Percentiles rank a stretch among this genome's conserved stretches.
Evolutionary conservation across 2,329 filamentous ascomycete species (phyloP).

Genomic region (Dissoconium aciculare): DNA sequence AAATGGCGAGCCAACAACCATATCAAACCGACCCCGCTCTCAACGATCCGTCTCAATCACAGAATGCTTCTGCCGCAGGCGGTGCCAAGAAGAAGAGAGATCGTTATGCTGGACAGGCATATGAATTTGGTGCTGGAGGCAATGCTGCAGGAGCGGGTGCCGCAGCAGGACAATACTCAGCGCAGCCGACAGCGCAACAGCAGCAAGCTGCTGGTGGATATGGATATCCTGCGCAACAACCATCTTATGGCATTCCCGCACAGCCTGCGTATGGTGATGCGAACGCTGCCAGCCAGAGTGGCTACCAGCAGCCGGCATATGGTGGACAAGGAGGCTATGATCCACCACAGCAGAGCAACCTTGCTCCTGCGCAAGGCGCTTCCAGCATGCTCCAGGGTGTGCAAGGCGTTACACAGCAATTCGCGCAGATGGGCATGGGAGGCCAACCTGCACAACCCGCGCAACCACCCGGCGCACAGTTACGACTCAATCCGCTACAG

Average conservation of each 20-base stretch:
- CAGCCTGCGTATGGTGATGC: constrained; percentile 19
- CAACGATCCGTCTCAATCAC: constrained; percentile 12
- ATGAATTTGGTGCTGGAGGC: constrained; percentile 77
- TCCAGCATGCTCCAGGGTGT: constrained; percentile 16
- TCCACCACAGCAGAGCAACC: constrained; percentile 52
- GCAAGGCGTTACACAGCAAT: constrained; percentile 63
- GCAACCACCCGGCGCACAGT: constrained; percentile 31
- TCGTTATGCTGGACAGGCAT: constrained; percentile 86
- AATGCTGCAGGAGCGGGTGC: constrained; percentile 42
- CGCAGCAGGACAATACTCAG: constrained; percentile 32
- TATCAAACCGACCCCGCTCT: no score
- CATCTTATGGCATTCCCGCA: constrained; percentile 21
- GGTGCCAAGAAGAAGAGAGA: constrained; percentile 62
- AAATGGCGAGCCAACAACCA: no score
- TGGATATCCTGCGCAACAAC: constrained; percentile 31
- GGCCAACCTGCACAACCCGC: constrained; percentile 31
- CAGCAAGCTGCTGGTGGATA: constrained; percentile 13
- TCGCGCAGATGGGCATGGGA: constrained; percentile 61
- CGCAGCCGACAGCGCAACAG: constrained; percentile 24
- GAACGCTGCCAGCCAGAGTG: constrained; percentile 12
- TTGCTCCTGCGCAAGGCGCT: constrained; percentile 35
- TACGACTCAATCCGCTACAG: constrained; percentile 69
- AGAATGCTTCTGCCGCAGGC: constrained; percentile 13
- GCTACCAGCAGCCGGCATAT: constrained; percentile 29
- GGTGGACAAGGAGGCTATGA: constrained; percentile 45